A percentile compares a stretch with the other conserved stretches of the same genome.
These are phyloP conservation scores for Arabis hirsuta DNA, from an alignment of 345 rosid species.

Conservation along the genomic window DNA sequence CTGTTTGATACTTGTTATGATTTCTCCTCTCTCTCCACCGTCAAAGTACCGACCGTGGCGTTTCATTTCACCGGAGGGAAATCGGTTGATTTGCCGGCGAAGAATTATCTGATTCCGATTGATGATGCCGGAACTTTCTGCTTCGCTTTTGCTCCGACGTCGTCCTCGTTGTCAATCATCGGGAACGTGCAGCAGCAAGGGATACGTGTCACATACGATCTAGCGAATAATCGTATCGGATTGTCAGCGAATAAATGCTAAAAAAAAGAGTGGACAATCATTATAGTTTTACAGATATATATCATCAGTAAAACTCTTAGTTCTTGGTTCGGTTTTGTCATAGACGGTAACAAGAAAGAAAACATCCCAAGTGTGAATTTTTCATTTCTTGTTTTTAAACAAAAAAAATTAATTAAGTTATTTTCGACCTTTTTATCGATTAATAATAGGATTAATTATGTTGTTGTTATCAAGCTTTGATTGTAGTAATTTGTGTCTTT, in stretches of 20 bases:
- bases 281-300: slow-evolving; percentile 36
- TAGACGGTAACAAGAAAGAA: background rate
- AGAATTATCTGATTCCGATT: slow-evolving; percentile 78
- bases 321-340: slow-evolving; percentile 8
- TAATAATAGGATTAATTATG: slow-evolving; percentile 20
- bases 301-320: slow-evolving; percentile 36
- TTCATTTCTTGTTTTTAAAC: background rate
- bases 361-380: slow-evolving; percentile 34
- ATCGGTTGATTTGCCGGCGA: slow-evolving; percentile 66
- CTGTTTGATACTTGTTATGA: slow-evolving; percentile 96
- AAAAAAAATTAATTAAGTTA: slow-evolving; percentile 21
- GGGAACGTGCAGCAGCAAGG: slow-evolving; percentile 98
- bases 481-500: background rate
- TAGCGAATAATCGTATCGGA: slow-evolving; percentile 66
- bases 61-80: slow-evolving; percentile 67
- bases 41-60: slow-evolving; percentile 80
- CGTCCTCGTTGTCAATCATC: slow-evolving; percentile 78
- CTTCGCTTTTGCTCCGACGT: slow-evolving; percentile 94
- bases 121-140: slow-evolving; percentile 76
- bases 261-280: slow-evolving; percentile 1
- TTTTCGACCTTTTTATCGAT: slow-evolving; percentile 17
- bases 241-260: slow-evolving; percentile 72
- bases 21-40: slow-evolving; percentile 60
- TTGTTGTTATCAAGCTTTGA: too few relatives aligned
- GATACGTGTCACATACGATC: slow-evolving; percentile 82